Conservation (phyloP, 768 basidiomycete species). For the Suillus paluster region DNA sequence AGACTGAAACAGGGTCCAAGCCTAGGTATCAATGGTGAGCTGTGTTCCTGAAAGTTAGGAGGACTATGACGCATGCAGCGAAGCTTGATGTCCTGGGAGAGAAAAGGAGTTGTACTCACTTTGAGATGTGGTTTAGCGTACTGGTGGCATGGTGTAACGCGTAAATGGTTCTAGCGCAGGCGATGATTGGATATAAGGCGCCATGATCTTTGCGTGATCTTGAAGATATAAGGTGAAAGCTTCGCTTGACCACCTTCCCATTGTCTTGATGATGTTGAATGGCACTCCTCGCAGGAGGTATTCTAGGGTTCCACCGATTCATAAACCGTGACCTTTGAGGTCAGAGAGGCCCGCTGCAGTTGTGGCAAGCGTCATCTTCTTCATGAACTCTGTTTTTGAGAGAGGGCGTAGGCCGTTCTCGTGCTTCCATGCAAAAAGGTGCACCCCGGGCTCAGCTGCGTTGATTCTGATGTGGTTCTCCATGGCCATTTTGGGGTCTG, state of each 20-base stretch:
- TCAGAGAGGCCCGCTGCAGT: conserved; percentile 10
- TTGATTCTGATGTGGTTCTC: conserved; percentile 26
- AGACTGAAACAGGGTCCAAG: background rate
- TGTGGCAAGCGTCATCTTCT: conserved; percentile 16
- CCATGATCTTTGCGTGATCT: conserved; percentile 27
- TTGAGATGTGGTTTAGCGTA: background rate
- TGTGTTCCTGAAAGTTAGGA: conserved; percentile 1
- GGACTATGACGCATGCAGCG: conserved; percentile 3
- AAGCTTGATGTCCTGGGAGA: background rate
- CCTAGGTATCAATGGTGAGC: background rate
- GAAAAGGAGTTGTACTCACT: conserved; percentile 1
- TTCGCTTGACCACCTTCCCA: conserved; percentile 38
- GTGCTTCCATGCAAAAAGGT: conserved; percentile 35
- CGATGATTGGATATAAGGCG: no score
- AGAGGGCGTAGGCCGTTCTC: conserved; percentile 22
- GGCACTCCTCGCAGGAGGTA: conserved; percentile 30
- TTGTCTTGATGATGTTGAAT: conserved; percentile 35
- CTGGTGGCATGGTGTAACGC: conserved; percentile 19
- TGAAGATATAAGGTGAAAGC: conserved; percentile 33
- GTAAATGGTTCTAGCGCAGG: background rate
- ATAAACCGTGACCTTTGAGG: conserved; percentile 14
- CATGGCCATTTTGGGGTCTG: conserved; percentile 30
- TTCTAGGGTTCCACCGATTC: conserved; percentile 33
- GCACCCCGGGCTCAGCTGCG: conserved; percentile 19
- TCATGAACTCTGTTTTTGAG: conserved; percentile 29